Evolutionary conservation across 2,329 filamentous ascomycete species (phyloP).

Genomic region (Paramyrothecium sp.): DNA sequence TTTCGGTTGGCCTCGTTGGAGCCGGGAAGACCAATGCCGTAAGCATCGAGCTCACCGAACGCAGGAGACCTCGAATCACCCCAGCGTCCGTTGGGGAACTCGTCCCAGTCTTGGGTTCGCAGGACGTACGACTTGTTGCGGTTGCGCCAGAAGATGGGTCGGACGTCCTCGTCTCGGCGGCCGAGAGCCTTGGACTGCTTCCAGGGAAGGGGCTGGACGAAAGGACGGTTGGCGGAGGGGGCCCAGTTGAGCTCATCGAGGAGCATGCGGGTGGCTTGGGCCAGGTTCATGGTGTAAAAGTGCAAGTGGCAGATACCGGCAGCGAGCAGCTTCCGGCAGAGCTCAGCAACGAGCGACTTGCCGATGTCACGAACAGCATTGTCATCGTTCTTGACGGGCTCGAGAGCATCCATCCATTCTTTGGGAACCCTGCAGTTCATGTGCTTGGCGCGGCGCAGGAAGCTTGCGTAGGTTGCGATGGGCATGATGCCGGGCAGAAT

Average conservation of each 20-base stretch:
- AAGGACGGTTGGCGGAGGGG: conserved; percentile 72
- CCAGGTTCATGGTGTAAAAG: conserved; percentile 99
- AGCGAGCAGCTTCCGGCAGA: conserved; percentile 84
- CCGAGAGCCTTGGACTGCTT: conserved; percentile 89
- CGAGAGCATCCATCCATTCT: conserved; percentile 76
- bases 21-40: conserved; percentile 89
- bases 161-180: conserved; percentile 88
- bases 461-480: conserved; percentile 93
- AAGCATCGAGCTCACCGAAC: conserved; percentile 92
- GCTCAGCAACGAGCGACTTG: conserved; percentile 79
- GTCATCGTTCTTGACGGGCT: conserved; percentile 96
- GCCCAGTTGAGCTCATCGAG: conserved; percentile 84
- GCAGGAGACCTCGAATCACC: conserved; percentile 95
- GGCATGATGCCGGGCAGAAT: conserved; percentile 85
- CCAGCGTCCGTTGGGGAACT: conserved; percentile 98
- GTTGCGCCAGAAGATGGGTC: conserved; percentile 98
- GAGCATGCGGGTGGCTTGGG: conserved; percentile 89
- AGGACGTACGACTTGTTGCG: conserved; percentile 93
- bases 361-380: conserved; percentile 87
- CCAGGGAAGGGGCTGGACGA: conserved; percentile 93
- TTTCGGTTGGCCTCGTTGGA: conserved; percentile 95
- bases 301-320: conserved; percentile 86
- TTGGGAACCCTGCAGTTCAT: conserved; percentile 83
- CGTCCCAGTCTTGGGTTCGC: conserved; percentile 97
- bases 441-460: conserved; percentile 85